A percentile compares a stretch with the other conserved stretches of the same genome.
Conservation (phyloP, 2,329 filamentous ascomycete species). For the Fusarium haematococcum region DNA sequence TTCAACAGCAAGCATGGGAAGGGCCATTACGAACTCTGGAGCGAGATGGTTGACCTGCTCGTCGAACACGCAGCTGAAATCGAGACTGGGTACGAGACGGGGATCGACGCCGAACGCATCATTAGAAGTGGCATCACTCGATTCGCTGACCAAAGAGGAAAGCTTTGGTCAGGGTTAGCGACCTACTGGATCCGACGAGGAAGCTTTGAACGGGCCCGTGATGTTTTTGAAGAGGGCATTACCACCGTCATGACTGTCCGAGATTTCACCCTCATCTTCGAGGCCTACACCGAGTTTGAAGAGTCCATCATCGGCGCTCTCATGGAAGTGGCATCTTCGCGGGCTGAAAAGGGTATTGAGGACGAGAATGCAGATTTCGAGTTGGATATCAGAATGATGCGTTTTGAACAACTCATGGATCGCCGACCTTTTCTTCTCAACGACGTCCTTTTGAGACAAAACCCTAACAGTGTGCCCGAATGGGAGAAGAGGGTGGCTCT, state of each 20-base stretch:
- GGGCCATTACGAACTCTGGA: slow-evolving; percentile 97
- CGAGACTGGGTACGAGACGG: slow-evolving; percentile 81
- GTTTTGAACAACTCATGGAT: slow-evolving; percentile 98
- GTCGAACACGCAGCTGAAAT: slow-evolving; percentile 92
- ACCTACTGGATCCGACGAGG: slow-evolving; percentile 97
- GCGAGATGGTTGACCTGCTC: slow-evolving; percentile 94
- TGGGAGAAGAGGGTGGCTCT: slow-evolving; percentile 98
- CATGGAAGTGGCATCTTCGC: slow-evolving; percentile 86
- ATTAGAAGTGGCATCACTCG: slow-evolving; percentile 90
- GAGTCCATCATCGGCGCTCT: slow-evolving; percentile 92
- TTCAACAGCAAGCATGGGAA: slow-evolving; percentile 95
- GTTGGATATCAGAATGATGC: slow-evolving; percentile 95
- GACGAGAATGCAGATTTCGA: slow-evolving; percentile 93
- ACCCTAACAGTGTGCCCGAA: slow-evolving; percentile 94
- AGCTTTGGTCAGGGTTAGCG: slow-evolving; percentile 93
- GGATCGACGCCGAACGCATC: slow-evolving; percentile 91
- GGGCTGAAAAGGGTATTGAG: slow-evolving; percentile 80
- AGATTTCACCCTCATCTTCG: slow-evolving; percentile 96
- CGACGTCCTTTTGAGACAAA: slow-evolving; percentile 93
- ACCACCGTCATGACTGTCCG: slow-evolving; percentile 99
- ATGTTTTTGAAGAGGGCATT: slow-evolving; percentile 95
- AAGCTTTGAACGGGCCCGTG: slow-evolving; percentile 91
- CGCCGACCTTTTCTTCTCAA: slow-evolving; percentile 95
- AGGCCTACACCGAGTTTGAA: slow-evolving; percentile 96
- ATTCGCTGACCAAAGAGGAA: slow-evolving; percentile 94